Evolutionary conservation across 176 grass and related monocot genomes (phyloP).

Genomic region (Cenchrus fungigraminus): DNA sequence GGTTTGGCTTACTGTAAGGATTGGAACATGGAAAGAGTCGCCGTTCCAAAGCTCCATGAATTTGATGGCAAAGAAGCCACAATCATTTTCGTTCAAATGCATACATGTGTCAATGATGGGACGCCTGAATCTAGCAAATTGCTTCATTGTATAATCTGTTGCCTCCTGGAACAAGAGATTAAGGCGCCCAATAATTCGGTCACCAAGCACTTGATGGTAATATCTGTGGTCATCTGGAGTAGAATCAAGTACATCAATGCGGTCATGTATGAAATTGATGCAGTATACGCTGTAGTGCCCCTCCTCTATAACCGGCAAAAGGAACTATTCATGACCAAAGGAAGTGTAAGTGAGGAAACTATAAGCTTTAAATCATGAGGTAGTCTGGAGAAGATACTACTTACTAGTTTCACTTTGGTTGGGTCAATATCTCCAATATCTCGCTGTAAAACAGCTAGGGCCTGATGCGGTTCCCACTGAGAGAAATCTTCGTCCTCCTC

Average conservation of each 20-base stretch:
- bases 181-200: not conserved
- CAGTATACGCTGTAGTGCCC: not conserved
- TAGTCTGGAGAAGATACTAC: not conserved
- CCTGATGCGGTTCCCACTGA: not conserved
- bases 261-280: not conserved
- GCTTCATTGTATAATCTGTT: not conserved
- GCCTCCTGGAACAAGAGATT: not conserved
- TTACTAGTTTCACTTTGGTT: not conserved
- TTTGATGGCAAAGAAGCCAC: not conserved
- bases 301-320: not conserved
- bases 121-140: not conserved
- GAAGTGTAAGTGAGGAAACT: not conserved
- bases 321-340: not conserved
- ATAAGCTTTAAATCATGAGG: not conserved
- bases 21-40: not conserved
- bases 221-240: not conserved
- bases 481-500: not conserved
- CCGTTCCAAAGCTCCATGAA: conserved; percentile 17
- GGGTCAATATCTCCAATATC: not conserved
- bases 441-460: not conserved
- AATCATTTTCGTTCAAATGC: not conserved
- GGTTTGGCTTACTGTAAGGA: not conserved
- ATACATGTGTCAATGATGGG: not conserved
- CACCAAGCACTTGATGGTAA: not conserved
- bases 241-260: not conserved